phyloP scores from a whole-genome alignment of 2,329 filamentous ascomycete genomes.

The Tolypocladium nubicola region DNA sequence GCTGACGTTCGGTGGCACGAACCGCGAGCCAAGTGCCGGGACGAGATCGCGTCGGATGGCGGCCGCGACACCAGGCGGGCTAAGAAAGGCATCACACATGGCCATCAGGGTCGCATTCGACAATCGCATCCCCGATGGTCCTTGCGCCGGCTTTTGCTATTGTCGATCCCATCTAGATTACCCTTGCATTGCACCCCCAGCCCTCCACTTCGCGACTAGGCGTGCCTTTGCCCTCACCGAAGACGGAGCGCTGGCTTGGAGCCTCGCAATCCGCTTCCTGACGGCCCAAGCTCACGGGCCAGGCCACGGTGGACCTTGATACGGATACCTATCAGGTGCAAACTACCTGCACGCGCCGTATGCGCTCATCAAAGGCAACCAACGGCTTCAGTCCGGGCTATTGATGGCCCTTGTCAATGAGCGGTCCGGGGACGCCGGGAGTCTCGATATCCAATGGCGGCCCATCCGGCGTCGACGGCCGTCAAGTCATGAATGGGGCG shows the following conservation, averaged over 20 bases:
- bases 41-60: background rate
- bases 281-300: background rate
- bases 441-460: background rate
- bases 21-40: background rate
- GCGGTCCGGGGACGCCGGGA: background rate
- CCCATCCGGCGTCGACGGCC: background rate
- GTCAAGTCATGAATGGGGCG: background rate
- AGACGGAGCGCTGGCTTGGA: background rate
- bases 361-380: background rate
- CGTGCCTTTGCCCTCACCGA: background rate
- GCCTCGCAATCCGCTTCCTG: background rate
- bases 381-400: background rate
- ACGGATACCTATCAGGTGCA: background rate
- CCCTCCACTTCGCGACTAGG: background rate
- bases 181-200: background rate
- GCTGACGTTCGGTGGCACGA: background rate
- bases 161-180: background rate
- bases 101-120: background rate
- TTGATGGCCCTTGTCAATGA: background rate
- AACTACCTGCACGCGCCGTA: background rate
- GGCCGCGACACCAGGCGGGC: background rate
- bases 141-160: background rate
- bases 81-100: background rate
- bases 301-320: background rate
- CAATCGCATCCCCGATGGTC: background rate